These are phyloP conservation scores for Solanum sejunctum DNA, from an alignment of 257 asterid genomes.

Conservation along the genomic window DNA sequence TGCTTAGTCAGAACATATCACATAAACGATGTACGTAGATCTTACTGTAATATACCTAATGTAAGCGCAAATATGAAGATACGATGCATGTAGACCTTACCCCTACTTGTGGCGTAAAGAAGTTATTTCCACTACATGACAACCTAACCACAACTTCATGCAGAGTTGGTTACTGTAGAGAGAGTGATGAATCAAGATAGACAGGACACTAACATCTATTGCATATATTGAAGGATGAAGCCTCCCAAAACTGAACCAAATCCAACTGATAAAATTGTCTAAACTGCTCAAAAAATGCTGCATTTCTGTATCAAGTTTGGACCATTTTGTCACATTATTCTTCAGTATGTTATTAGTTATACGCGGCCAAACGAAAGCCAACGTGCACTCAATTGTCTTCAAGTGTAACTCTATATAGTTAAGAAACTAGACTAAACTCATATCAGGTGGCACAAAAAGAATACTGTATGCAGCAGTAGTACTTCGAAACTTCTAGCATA, in stretches of 20 bases:
- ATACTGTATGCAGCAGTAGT: not conserved
- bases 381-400: not conserved
- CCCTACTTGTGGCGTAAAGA: not conserved
- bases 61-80: not conserved
- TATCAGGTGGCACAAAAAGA: not conserved
- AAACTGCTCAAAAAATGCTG: not conserved
- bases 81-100: not conserved
- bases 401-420: not conserved
- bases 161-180: not conserved
- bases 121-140: not conserved
- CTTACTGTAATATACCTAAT: not conserved
- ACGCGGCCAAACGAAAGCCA: not conserved
- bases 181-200: not conserved
- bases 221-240: not conserved
- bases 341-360: not conserved
- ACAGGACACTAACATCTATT: not conserved
- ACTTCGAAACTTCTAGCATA: not conserved
- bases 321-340: not conserved
- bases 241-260: not conserved
- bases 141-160: not conserved
- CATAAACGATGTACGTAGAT: no score
- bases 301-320: not conserved
- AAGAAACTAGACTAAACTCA: not conserved
- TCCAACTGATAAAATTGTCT: not conserved
- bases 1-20: no score